Evolutionary conservation across 1,284 basidiomycete genomes (phyloP).

Genomic region (Puccinia polysora): DNA sequence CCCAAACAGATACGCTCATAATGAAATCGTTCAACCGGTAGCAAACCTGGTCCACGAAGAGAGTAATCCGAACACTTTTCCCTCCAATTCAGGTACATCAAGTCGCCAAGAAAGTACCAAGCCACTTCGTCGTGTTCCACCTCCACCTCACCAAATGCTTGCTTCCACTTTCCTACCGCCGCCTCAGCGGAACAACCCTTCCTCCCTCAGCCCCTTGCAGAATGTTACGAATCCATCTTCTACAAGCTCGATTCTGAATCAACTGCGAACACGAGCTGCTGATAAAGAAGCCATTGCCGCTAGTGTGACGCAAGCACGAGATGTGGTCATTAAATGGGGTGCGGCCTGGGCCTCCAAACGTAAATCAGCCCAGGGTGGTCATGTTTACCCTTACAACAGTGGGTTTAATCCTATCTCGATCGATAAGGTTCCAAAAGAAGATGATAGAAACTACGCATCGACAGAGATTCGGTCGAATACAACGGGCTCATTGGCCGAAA

Average conservation of each 20-base stretch:
- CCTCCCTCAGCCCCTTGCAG: neutral
- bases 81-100: neutral
- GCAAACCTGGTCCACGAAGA: constrained; percentile 7
- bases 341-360: constrained; percentile 61
- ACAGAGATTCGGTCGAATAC: neutral
- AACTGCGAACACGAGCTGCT: constrained; percentile 59
- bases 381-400: constrained; percentile 25
- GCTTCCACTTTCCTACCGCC: constrained; percentile 33
- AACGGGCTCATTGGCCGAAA: constrained; percentile 9
- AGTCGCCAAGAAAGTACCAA: constrained; percentile 4
- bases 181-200: constrained; percentile 4
- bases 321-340: constrained; percentile 81
- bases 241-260: constrained; percentile 44
- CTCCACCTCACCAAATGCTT: constrained; percentile 38
- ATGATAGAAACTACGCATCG: neutral
- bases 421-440: constrained; percentile 2
- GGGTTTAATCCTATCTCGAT: constrained; percentile 42
- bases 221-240: constrained; percentile 39
- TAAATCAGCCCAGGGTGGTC: constrained; percentile 34
- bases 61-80: neutral
- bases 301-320: constrained; percentile 62
- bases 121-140: constrained; percentile 9
- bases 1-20: constrained; percentile 41
- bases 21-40: neutral
- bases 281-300: constrained; percentile 67